phyloP scores from a whole-genome alignment of 768 basidiomycete genomes.

The Kockovaella imperatae region DNA sequence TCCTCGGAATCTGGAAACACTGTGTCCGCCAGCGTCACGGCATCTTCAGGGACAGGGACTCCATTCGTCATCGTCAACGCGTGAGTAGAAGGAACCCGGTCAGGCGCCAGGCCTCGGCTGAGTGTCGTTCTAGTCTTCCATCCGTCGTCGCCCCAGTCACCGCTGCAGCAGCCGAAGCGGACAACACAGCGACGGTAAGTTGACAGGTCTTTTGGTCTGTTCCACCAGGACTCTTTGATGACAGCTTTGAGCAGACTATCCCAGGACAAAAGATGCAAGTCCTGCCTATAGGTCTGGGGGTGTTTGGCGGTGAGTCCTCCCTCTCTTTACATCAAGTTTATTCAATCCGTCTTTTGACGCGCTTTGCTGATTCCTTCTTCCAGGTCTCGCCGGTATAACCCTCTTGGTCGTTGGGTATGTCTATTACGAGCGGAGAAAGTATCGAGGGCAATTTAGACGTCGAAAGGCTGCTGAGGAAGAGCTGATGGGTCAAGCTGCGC shows the following conservation, averaged over 20 bases:
- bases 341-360: too few species aligned
- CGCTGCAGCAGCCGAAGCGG: neutral
- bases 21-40: too few species aligned
- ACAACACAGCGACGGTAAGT: constrained; percentile 6
- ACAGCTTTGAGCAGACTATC: constrained; percentile 4
- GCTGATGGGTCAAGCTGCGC: neutral
- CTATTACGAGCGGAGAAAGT: constrained; percentile 78
- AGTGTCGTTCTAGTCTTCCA: neutral
- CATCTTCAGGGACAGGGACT: too few species aligned
- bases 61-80: too few species aligned
- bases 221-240: neutral
- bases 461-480: constrained; percentile 24
- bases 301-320: constrained; percentile 26
- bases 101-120: too few species aligned
- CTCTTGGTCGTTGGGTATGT: constrained; percentile 74
- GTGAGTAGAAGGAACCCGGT: too few species aligned
- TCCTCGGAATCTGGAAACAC: too few species aligned
- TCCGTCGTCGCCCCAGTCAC: neutral
- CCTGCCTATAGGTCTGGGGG: constrained; percentile 35
- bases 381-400: constrained; percentile 72
- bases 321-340: neutral
- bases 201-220: neutral
- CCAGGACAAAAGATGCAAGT: constrained; percentile 29
- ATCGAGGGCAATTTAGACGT: constrained; percentile 60
- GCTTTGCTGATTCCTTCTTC: neutral